Evolutionary conservation across 441 rosid species (phyloP).

Genomic region (Omphalea diandra): DNA sequence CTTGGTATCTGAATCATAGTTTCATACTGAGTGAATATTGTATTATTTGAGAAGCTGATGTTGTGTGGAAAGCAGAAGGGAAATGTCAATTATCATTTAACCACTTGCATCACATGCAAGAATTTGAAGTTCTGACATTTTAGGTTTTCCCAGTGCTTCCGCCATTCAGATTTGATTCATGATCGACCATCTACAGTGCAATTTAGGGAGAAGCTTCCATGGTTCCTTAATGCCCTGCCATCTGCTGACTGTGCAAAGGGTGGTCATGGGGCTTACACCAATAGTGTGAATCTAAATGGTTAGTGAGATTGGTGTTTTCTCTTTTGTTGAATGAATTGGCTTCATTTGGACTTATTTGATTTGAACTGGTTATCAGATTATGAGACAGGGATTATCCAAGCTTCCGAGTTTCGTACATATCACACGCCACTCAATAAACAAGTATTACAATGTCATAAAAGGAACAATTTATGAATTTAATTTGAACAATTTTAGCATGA

Average conservation of each 20-base stretch:
- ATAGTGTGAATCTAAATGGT: conserved; percentile 86
- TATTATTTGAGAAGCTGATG: conserved; percentile 4
- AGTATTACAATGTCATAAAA: conserved; percentile 32
- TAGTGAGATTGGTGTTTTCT: conserved; percentile 18
- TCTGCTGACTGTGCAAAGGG: conserved; percentile 97
- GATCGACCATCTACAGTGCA: conserved; percentile 79
- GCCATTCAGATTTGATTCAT: conserved; percentile 69
- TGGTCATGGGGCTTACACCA: conserved; percentile 92
- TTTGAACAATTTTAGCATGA: conserved; percentile 8
- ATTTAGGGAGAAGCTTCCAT: conserved; percentile 87
- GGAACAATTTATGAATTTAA: conserved; percentile 9
- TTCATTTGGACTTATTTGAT: conserved; percentile 5
- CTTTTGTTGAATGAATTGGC: not conserved
- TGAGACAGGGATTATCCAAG: conserved; percentile 66
- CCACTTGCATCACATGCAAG: not conserved
- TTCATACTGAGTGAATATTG: not conserved
- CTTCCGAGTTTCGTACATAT: conserved; percentile 94
- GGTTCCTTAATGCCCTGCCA: conserved; percentile 92
- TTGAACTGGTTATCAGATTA: conserved; percentile 46
- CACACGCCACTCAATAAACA: conserved; percentile 95
- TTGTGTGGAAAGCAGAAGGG: not conserved
- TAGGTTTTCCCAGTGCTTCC: conserved; percentile 71
- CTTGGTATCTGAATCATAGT: not conserved
- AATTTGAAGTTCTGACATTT: conserved; percentile 29
- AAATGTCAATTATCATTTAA: conserved; percentile 8